Evolutionary conservation across 805 yeast species (phyloP).

Genomic region (Scheffersomyces coipomensis): DNA sequence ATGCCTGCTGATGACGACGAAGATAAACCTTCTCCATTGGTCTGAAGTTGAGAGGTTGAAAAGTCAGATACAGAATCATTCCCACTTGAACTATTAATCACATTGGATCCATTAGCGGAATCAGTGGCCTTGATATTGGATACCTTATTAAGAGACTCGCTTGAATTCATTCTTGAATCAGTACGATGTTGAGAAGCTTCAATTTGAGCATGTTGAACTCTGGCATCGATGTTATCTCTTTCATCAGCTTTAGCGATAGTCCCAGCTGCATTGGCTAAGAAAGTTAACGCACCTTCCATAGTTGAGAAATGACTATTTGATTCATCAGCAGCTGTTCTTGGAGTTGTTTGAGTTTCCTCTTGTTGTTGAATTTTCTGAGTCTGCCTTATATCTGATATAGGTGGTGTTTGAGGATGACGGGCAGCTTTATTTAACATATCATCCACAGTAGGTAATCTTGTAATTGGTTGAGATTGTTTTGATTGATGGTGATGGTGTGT

Average conservation of each 20-base stretch:
- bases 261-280: slow-evolving; percentile 77
- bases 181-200: slow-evolving; percentile 21
- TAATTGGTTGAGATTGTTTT: background rate
- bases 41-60: too few species aligned
- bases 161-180: background rate
- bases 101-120: background rate
- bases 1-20: background rate
- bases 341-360: background rate
- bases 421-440: background rate
- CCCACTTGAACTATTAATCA: background rate
- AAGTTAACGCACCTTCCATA: slow-evolving; percentile 63
- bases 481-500: background rate
- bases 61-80: background rate
- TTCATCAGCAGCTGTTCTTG: background rate
- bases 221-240: slow-evolving; percentile 57
- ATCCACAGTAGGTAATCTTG: background rate
- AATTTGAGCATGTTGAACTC: slow-evolving; percentile 45
- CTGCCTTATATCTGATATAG: background rate
- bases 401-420: background rate
- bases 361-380: background rate
- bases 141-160: background rate
- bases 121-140: background rate
- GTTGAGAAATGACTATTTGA: slow-evolving; percentile 33
- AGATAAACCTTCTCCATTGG: background rate
- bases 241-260: slow-evolving; percentile 68